phyloP scores from a whole-genome alignment of 1,284 basidiomycete species.

The Fomitopsis pinicola region DNA sequence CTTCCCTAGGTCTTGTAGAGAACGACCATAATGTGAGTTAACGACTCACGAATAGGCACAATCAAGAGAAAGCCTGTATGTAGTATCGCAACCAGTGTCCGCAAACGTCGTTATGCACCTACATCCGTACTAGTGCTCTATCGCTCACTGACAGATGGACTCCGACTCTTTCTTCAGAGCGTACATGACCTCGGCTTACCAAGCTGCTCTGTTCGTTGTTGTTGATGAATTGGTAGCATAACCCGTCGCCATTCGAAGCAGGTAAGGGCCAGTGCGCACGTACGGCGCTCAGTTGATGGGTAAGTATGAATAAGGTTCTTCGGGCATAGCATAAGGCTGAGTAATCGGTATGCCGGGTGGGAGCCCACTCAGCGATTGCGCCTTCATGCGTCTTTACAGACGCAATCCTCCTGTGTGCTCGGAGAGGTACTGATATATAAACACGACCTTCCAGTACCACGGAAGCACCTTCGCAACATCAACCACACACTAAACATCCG shows the following conservation, averaged over 20 bases:
- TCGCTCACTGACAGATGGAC: neutral
- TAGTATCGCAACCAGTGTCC: neutral
- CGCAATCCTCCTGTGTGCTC: neutral
- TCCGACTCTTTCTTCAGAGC: neutral
- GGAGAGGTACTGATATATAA: neutral
- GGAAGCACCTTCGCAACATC: neutral
- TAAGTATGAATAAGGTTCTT: neutral
- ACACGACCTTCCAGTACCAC: neutral
- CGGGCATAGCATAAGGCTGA: neutral
- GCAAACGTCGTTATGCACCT: neutral
- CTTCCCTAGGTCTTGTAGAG: slow-evolving; percentile 30
- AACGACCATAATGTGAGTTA: neutral
- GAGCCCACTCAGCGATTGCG: neutral
- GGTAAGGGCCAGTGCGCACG: neutral
- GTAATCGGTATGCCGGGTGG: neutral
- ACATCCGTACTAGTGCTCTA: neutral
- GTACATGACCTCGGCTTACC: too few relatives aligned
- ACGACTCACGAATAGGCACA: neutral
- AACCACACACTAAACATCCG: neutral
- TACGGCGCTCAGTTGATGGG: neutral
- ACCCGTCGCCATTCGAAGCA: neutral
- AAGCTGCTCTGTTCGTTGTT: neutral
- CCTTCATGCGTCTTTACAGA: neutral
- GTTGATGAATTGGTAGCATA: neutral
- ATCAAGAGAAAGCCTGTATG: too few relatives aligned